Evolutionary conservation across 1,284 basidiomycete species (phyloP), one percentile per base, ranked within the genome.

Genomic region (Chalciporus sp.): DNA sequence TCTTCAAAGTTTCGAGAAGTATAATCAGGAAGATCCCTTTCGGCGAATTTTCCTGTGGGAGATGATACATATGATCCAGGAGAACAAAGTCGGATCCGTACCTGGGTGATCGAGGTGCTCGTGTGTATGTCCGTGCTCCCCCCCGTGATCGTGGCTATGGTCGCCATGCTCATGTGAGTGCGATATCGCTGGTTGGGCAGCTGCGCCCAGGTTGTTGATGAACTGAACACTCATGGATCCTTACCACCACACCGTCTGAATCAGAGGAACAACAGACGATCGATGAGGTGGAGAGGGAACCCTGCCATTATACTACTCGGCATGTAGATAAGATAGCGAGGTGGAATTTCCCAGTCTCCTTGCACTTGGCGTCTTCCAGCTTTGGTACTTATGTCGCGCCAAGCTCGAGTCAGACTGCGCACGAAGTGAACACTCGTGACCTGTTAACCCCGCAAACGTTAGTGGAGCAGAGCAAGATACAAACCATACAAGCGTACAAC

Each of bases 11-110:
- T 91, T 37, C 96, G 81, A 2, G 75, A 73, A 7, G 85, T 79
- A 68, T 90, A 98, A 69, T 98, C 89, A 11, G 96, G 96, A 70
- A 98, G 73, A 68, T 98, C 95, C 27, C 96, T 82, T 70, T 98
- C 94, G 19, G 90, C 77, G 68, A 89, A 99, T 72, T 94, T 98
- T 45, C 96, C 95, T 90, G 69, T 57, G 58, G 26, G 55, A 56
- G n/a, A 51, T 61, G 40, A 51, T 52, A 47, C 26, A 20, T 42
- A 28, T 23, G 49, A 51, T 35, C 35, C 35, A 41, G 39, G 49
- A 37, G 1, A 47, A 55, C 28, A 37, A 40, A 29, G 7, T 49
- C 42, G 6, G 23, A 20, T n/a, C 63, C 78, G 51, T 66, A 91
- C 93, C 94, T 55, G 94, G 81, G 74, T 95, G 80, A 51, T 95